These are phyloP conservation scores for Thelephora ganbajun DNA, from an alignment of 768 basidiomycete genomes.

Conservation along the genomic window DNA sequence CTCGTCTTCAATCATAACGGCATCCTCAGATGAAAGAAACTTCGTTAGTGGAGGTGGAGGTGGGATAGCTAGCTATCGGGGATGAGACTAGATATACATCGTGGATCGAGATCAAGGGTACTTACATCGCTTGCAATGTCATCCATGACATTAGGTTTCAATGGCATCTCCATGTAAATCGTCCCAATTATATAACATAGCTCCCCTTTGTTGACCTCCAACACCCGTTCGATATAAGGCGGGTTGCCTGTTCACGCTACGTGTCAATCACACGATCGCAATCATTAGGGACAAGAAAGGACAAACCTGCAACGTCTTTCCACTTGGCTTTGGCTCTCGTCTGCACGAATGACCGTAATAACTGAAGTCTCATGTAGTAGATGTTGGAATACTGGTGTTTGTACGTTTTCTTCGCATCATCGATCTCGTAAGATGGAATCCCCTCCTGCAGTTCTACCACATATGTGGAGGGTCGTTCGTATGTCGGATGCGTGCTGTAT, in stretches of 20 bases:
- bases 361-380: constrained; percentile 46
- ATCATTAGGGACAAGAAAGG: background rate
- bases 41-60: constrained; percentile 67
- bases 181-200: constrained; percentile 91
- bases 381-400: constrained; percentile 62
- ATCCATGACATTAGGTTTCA: constrained; percentile 96
- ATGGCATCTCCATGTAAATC: constrained; percentile 96
- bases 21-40: constrained; percentile 65
- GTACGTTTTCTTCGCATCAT: constrained; percentile 34
- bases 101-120: constrained; percentile 7
- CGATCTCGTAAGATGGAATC: constrained; percentile 29
- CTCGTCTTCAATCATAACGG: constrained; percentile 89
- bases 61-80: constrained; percentile 69
- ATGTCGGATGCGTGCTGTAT: too few relatives aligned
- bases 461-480: too few relatives aligned
- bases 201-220: constrained; percentile 75
- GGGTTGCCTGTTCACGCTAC: constrained; percentile 41
- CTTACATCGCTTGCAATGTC: constrained; percentile 88
- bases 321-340: constrained; percentile 36
- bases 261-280: background rate
- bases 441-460: background rate
- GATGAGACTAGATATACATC: background rate
- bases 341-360: constrained; percentile 33
- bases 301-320: constrained; percentile 28
- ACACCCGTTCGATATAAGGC: constrained; percentile 58